Conservation (phyloP, 345 rosid genomes). For the Arabidopsis thaliana region DNA sequence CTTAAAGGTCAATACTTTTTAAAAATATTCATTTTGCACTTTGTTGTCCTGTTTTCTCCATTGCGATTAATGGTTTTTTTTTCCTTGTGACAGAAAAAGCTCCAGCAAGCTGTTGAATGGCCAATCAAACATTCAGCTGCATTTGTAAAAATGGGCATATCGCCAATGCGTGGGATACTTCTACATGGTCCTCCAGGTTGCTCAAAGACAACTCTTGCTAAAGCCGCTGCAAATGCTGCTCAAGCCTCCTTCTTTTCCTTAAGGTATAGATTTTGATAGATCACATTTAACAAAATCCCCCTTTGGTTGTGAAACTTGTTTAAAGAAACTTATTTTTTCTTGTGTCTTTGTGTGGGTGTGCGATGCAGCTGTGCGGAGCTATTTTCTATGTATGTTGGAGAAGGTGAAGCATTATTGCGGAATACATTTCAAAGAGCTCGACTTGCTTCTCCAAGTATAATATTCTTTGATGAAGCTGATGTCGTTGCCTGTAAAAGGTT, state of each 20-base stretch:
- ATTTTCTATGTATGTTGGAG: slow-evolving; percentile 97
- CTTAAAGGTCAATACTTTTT: slow-evolving; percentile 57
- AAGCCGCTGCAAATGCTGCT: slow-evolving; percentile 93
- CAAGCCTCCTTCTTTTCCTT: slow-evolving; percentile 92
- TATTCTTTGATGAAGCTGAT: slow-evolving; percentile 95
- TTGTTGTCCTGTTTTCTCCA: neutral
- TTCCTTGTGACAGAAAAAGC: slow-evolving; percentile 66
- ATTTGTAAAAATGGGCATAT: slow-evolving; percentile 74
- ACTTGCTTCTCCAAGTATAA: slow-evolving; percentile 91
- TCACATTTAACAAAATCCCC: neutral
- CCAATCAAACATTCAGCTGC: slow-evolving; percentile 84
- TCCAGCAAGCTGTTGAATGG: slow-evolving; percentile 93
- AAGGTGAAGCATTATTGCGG: slow-evolving; percentile 92
- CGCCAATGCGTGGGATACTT: slow-evolving; percentile 85
- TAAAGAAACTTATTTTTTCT: neutral
- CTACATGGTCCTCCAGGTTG: slow-evolving; percentile 99
- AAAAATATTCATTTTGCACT: neutral
- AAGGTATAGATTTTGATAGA: slow-evolving; percentile 52
- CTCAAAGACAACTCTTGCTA: slow-evolving; percentile 97
- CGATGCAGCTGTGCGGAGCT: slow-evolving; percentile 85
- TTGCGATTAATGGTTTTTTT: neutral
- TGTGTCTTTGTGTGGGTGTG: neutral
- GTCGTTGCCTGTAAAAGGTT: slow-evolving; percentile 87
- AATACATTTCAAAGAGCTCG: slow-evolving; percentile 90
- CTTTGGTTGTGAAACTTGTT: neutral